Percentiles rank a stretch among this genome's conserved stretches.
Evolutionary conservation across 805 yeast genomes (phyloP).

Genomic region (Lipomyces sp.): DNA sequence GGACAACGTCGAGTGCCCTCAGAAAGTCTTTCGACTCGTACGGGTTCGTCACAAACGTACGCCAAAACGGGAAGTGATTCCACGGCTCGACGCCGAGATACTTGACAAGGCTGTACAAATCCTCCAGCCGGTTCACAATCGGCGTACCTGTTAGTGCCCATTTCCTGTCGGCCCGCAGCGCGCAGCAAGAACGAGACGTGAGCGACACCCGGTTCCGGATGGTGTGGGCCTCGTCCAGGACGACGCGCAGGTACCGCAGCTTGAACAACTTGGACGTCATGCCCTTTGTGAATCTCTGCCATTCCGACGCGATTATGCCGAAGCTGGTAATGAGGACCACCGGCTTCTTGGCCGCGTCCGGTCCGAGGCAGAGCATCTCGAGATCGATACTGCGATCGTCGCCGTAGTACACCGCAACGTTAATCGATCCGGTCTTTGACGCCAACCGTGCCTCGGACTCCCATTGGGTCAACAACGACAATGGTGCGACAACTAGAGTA

Average conservation of each 20-base stretch:
- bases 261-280: conserved; percentile 57
- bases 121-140: conserved; percentile 82
- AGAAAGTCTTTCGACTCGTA: conserved; percentile 69
- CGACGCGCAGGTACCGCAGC: conserved; percentile 68
- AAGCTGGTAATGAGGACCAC: conserved; percentile 77
- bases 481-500: conserved; percentile 80
- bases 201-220: conserved; percentile 76
- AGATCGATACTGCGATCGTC: conserved; percentile 52
- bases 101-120: conserved; percentile 70
- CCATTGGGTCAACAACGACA: conserved; percentile 92
- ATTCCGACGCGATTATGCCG: conserved; percentile 81
- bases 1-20: conserved; percentile 78
- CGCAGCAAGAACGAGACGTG: conserved; percentile 74
- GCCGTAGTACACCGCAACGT: conserved; percentile 66
- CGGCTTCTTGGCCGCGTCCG: conserved; percentile 37
- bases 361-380: conserved; percentile 43
- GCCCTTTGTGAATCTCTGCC: conserved; percentile 42
- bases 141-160: conserved; percentile 96
- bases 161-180: conserved; percentile 57
- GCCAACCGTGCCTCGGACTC: conserved; percentile 69
- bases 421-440: conserved; percentile 31
- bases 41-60: conserved; percentile 75
- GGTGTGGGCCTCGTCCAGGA: conserved; percentile 87
- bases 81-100: conserved; percentile 84
- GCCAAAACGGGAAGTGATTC: conserved; percentile 83